Evolutionary conservation across 179 eudicot species (phyloP).

Genomic region (Carnegiea gigantea): DNA sequence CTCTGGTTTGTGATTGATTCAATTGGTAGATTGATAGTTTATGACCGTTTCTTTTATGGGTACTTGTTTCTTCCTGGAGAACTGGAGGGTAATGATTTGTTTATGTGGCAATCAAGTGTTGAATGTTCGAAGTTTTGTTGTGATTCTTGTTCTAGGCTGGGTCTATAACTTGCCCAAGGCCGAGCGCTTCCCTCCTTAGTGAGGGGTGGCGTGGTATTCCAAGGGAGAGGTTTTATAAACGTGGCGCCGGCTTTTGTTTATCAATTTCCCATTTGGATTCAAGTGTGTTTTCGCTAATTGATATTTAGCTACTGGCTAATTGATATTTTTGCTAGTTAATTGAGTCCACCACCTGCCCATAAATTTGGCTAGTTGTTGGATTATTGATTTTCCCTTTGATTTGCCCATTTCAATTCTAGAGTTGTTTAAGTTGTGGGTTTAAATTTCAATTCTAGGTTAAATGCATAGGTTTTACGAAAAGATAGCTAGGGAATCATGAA

Average conservation of each 20-base stretch:
- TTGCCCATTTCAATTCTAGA: too few species aligned
- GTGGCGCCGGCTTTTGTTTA: background rate
- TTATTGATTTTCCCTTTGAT: too few species aligned
- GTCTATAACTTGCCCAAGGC: constrained; percentile 35
- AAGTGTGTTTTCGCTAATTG: too few species aligned
- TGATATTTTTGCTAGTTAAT: too few species aligned
- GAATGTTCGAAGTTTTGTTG: background rate
- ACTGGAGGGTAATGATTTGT: background rate
- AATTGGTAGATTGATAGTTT: background rate
- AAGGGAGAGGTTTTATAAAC: constrained; percentile 32
- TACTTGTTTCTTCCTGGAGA: background rate
- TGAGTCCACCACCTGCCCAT: too few species aligned
- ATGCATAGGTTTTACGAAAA: too few species aligned
- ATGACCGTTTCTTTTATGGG: background rate
- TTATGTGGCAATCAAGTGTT: background rate
- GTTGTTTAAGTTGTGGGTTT: too few species aligned
- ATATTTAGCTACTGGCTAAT: too few species aligned
- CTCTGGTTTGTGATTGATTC: background rate
- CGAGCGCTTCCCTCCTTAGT: constrained; percentile 51
- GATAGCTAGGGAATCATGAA: too few species aligned
- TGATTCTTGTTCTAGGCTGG: background rate
- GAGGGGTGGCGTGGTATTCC: constrained; percentile 58
- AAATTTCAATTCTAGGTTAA: too few species aligned
- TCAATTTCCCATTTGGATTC: too few species aligned
- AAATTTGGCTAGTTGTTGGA: too few species aligned